Percentiles rank a stretch among this genome's conserved stretches.
phyloP scores from a whole-genome alignment of 176 grass and related monocot species.

The Oryza punctata region DNA sequence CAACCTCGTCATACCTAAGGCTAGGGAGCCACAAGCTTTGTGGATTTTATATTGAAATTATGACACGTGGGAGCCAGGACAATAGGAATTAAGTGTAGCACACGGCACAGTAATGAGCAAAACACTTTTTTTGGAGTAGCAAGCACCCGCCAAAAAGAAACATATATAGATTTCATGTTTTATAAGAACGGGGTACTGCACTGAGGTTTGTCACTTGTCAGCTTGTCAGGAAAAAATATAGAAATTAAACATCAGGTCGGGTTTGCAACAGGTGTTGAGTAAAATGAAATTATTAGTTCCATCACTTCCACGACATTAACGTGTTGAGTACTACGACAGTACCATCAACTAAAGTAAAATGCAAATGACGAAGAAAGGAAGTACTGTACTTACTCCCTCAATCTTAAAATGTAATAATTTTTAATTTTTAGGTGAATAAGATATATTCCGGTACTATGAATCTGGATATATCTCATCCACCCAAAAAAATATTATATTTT shows the following conservation, averaged over 20 bases:
- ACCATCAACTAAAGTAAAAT: conserved; percentile 8
- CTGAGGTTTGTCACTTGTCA: no score
- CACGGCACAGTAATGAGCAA: neutral
- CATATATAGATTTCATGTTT: no score
- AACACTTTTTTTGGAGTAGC: neutral
- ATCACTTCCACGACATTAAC: neutral
- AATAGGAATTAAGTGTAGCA: neutral
- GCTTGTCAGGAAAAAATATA: no score
- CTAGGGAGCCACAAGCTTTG: neutral
- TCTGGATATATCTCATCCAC: no score
- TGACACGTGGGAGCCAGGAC: neutral
- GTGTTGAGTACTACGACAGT: neutral
- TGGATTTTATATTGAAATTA: neutral
- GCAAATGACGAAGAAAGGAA: neutral
- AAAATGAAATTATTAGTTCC: neutral
- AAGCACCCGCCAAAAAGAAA: no score
- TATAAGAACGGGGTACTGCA: no score
- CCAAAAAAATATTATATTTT: no score
- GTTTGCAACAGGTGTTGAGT: no score
- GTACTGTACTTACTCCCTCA: neutral
- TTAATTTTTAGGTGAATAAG: no score
- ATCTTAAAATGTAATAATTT: no score
- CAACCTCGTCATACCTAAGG: neutral
- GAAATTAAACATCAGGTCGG: no score
- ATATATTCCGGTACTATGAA: no score